phyloP scores from a whole-genome alignment of 1,284 basidiomycete genomes.

The Coniferiporia weirii region DNA sequence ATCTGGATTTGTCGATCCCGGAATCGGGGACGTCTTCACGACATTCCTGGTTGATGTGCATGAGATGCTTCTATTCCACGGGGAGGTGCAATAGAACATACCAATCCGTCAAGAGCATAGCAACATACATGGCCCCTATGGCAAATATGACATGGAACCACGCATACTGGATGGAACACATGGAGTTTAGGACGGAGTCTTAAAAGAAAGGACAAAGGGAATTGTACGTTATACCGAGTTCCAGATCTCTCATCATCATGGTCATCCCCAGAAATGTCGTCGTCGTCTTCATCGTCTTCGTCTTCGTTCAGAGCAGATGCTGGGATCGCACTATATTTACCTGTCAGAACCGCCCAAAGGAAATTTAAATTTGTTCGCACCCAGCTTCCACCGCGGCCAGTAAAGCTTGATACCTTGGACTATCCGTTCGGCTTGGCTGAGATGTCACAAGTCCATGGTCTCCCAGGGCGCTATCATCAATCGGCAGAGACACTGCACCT shows the following conservation, averaged over 20 bases:
- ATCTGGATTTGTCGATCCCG: constrained; percentile 21
- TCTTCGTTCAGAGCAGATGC: constrained; percentile 88
- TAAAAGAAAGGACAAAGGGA: constrained; percentile 11
- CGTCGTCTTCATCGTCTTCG: constrained; percentile 71
- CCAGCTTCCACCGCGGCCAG: constrained; percentile 95
- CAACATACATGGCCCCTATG: constrained; percentile 96
- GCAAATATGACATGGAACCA: constrained; percentile 99
- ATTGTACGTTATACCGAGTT: constrained; percentile 90
- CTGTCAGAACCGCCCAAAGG: not conserved
- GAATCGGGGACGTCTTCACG: constrained; percentile 42
- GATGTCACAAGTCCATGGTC: constrained; percentile 68
- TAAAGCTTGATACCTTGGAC: constrained; percentile 90
- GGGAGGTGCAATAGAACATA: constrained; percentile 35
- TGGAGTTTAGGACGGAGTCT: not conserved
- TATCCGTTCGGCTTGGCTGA: constrained; percentile 84
- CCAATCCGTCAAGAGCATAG: constrained; percentile 99
- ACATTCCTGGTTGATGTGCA: constrained; percentile 55
- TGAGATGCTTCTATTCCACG: constrained; percentile 7
- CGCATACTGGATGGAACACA: constrained; percentile 61
- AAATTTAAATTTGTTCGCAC: constrained; percentile 33
- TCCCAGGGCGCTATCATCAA: constrained; percentile 44
- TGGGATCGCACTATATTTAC: constrained; percentile 69
- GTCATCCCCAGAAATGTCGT: constrained; percentile 61
- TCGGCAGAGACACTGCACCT: constrained; percentile 59
- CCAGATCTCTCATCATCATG: constrained; percentile 91